Evolutionary conservation across 306 rosid species (phyloP).

Genomic region (Rosa chinensis): DNA sequence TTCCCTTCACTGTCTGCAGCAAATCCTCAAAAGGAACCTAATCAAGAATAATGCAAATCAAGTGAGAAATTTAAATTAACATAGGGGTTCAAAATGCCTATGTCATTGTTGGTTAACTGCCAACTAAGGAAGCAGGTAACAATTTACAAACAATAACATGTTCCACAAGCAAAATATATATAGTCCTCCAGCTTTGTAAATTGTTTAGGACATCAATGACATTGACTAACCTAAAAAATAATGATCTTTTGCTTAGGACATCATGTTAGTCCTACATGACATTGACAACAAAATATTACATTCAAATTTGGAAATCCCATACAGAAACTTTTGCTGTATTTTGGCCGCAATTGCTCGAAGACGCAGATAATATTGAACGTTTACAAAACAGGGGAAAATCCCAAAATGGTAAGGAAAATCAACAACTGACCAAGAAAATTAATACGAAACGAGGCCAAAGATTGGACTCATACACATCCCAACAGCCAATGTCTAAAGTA

Average conservation of each 20-base stretch:
- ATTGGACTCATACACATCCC: not conserved
- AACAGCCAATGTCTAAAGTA: not conserved
- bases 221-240: not conserved
- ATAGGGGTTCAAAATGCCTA: not conserved
- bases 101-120: not conserved
- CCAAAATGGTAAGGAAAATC: not conserved
- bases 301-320: not conserved
- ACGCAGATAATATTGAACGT: not conserved
- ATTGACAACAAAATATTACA: not conserved
- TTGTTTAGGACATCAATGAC: too few species aligned
- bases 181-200: too few species aligned
- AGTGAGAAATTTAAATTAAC: not conserved
- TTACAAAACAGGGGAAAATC: not conserved
- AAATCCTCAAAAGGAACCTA: not conserved
- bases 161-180: too few species aligned
- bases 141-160: not conserved
- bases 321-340: not conserved
- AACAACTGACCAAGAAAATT: not conserved
- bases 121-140: not conserved
- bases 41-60: not conserved
- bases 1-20: not conserved
- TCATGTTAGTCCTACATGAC: not conserved
- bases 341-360: not conserved
- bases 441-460: not conserved
- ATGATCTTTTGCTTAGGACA: not conserved